These are phyloP conservation scores for Quercus mongolica DNA, from an alignment of 306 rosid species.

Conservation along the genomic window DNA sequence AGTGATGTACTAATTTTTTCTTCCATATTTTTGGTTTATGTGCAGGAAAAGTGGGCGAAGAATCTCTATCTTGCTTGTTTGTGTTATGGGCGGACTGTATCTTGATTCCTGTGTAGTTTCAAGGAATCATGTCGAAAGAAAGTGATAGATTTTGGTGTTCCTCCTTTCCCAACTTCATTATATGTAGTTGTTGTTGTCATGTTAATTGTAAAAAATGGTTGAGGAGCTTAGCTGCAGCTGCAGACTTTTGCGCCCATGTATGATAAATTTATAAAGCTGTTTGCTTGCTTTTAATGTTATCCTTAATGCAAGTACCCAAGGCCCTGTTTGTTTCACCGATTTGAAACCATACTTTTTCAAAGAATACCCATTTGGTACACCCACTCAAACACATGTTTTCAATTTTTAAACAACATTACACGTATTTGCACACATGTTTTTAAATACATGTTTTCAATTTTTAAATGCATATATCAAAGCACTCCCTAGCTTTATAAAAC, in stretches of 20 bases:
- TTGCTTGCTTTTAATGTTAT: background rate
- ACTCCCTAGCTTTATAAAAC: too few relatives aligned
- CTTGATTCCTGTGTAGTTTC: slow-evolving; percentile 32
- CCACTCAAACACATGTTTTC: too few relatives aligned
- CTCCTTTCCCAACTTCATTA: background rate
- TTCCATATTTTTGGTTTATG: slow-evolving; percentile 3
- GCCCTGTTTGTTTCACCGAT: too few relatives aligned
- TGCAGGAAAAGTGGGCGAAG: slow-evolving; percentile 94
- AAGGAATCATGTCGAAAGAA: slow-evolving; percentile 17
- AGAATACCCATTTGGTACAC: too few relatives aligned
- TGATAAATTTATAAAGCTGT: slow-evolving; percentile 1
- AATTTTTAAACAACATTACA: too few relatives aligned
- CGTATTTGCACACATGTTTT: too few relatives aligned
- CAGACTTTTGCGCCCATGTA: slow-evolving; percentile 1
- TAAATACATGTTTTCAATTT: too few relatives aligned
- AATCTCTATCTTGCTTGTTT: slow-evolving; percentile 83
- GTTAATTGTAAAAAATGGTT: slow-evolving; percentile 18
- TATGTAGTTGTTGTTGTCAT: slow-evolving; percentile 3
- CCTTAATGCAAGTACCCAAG: background rate
- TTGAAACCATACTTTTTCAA: too few relatives aligned
- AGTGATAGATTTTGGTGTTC: background rate
- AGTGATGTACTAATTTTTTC: background rate
- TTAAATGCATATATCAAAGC: too few relatives aligned
- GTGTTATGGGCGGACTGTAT: slow-evolving; percentile 89
- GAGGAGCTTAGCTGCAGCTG: background rate